Conservation (phyloP, 345 rosid species). For the Turritis glabra region DNA sequence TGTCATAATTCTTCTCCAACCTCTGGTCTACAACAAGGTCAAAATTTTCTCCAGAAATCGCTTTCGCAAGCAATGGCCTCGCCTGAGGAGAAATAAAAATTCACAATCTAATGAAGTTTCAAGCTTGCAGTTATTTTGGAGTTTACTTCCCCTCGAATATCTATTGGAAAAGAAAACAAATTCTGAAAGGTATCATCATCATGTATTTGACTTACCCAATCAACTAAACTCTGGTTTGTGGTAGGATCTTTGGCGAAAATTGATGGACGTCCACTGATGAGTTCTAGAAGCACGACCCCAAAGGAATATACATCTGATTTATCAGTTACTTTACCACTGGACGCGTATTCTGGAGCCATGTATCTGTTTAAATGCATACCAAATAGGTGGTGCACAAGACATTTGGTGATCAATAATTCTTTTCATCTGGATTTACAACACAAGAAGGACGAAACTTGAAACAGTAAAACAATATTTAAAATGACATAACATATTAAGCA, state of each 20-base stretch:
- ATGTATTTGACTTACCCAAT: conserved; percentile 58
- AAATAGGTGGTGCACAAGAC: neutral
- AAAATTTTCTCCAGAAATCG: conserved; percentile 41
- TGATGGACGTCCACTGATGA: conserved; percentile 68
- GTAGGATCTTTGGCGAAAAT: conserved; percentile 46
- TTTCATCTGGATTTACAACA: neutral
- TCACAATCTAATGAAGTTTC: neutral
- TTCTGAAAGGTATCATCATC: neutral
- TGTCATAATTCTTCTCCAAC: conserved; percentile 48
- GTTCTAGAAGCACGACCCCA: conserved; percentile 78
- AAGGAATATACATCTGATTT: conserved; percentile 81
- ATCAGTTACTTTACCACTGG: conserved; percentile 75
- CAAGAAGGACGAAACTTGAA: conserved; percentile 2
- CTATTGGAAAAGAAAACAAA: neutral
- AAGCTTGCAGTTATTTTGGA: neutral
- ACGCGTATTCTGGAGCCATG: conserved; percentile 84
- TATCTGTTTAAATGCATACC: conserved; percentile 58
- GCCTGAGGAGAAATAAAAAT: conserved; percentile 44
- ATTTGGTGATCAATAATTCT: neutral
- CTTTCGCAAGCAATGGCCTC: conserved; percentile 60
- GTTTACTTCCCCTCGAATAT: neutral
- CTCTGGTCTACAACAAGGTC: conserved; percentile 53
- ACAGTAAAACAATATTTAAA: neutral
- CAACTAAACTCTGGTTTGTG: conserved; percentile 62
- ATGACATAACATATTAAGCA: conserved; percentile 25